Evolutionary conservation across 2,329 filamentous ascomycete genomes (phyloP), one percentile per base, ranked within the genome.

Genomic region (Aureobasidium sp.): DNA sequence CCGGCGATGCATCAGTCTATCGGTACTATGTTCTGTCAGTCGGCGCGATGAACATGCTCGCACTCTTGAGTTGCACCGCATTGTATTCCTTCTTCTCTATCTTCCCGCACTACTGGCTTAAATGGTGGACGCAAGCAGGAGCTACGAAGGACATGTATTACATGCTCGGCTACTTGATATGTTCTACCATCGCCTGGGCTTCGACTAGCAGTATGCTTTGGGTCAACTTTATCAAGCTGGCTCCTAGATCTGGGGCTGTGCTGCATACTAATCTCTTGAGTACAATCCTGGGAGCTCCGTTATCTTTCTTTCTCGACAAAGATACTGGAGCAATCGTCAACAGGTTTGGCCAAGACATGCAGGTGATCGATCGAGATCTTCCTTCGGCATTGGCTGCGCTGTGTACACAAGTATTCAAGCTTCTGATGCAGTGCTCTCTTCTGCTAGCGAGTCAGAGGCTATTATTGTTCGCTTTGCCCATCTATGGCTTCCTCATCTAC

Each of bases 191-290:
- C 30, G 44, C 30, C 37, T 57, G 67, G 27, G 66, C 53, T 5
- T 62, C 47, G 76, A 54, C 36, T n/a, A 73, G 70, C 61, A 65
- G 70, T 5, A 66, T 69, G 8, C 62, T 71, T 57, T 74, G 70
- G 72, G 76, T 80, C 69, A 74, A 82, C 64, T 77, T 83, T 49
- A 77, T 82, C 39, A 77, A 71, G 3, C 81, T 83, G 77, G 78
- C 82, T 3, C 80, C 80, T 2, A 76, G 75, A 36, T 81, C 80
- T 16, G 79, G 78, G 4, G 73, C 76, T 57, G 73, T 65, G 44
- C 78, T 83, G 60, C 81, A 83, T 63, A 71, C 71, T 11, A 34
- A 27, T 25, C 34, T 59, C 13, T 8, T 59, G 27, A n/a, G 16
- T 3, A 59, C 44, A 10, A 25, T 59, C 5, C 30, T 42, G 9